Evolutionary conservation across 202 grass and related monocot genomes (phyloP).

Genomic region (Setaria viridis): DNA sequence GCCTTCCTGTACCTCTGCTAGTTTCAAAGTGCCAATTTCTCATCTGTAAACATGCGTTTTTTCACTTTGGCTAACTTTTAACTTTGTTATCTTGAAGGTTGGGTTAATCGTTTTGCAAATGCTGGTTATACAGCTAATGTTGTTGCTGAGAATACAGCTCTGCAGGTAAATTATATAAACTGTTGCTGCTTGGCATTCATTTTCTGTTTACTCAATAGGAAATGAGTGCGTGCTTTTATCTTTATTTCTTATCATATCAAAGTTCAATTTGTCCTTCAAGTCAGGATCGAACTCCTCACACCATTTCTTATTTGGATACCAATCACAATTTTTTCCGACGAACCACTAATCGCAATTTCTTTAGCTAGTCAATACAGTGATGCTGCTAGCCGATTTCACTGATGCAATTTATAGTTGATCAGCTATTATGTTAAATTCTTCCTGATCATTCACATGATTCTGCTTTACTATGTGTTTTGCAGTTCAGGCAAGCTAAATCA

Average conservation of each 20-base stretch:
- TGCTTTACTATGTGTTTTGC: conserved; percentile 30
- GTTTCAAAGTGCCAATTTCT: conserved; percentile 12
- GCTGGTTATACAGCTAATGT: conserved; percentile 69
- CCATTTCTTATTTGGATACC: neutral
- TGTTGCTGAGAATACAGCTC: conserved; percentile 69
- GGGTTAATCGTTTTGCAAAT: conserved; percentile 92
- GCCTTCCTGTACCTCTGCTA: neutral
- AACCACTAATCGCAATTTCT: neutral
- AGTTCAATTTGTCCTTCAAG: neutral
- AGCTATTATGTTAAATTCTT: neutral
- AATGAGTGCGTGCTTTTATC: neutral
- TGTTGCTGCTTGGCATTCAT: neutral
- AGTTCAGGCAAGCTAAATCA: conserved; percentile 84
- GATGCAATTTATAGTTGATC: neutral
- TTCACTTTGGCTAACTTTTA: conserved; percentile 26
- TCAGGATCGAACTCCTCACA: neutral
- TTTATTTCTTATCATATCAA: neutral
- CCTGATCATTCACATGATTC: conserved; percentile 1
- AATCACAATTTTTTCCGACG: neutral
- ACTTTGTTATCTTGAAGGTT: conserved; percentile 49
- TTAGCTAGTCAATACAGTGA: neutral
- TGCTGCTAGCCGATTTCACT: neutral
- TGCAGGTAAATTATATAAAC: conserved; percentile 43
- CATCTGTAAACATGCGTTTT: neutral
- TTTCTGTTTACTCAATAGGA: conserved; percentile 3